These are phyloP conservation scores for Pichia thaimueangensis DNA, from an alignment of 805 yeast genomes.

Conservation along the genomic window DNA sequence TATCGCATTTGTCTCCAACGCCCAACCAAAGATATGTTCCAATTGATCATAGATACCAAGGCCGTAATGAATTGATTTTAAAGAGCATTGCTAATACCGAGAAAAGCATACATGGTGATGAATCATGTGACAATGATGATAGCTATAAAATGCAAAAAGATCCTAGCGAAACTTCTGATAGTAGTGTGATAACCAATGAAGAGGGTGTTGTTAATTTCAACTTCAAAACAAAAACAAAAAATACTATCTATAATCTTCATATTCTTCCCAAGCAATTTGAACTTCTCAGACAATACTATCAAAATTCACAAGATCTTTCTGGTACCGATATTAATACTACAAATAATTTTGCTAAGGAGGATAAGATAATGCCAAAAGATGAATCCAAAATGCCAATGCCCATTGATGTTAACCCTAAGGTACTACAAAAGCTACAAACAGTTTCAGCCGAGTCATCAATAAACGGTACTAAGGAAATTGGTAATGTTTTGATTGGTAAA, in stretches of 20 bases:
- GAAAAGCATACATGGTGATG: not conserved
- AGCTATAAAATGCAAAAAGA: not conserved
- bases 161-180: too few relatives aligned
- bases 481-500: not conserved
- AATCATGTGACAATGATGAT: not conserved
- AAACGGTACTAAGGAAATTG: not conserved
- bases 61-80: slow-evolving; percentile 20
- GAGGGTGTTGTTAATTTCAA: not conserved
- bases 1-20: slow-evolving; percentile 20
- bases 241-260: slow-evolving; percentile 9
- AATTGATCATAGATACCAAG: slow-evolving; percentile 27
- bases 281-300: slow-evolving; percentile 9
- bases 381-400: slow-evolving; percentile 11
- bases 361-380: not conserved
- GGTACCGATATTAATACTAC: slow-evolving; percentile 4
- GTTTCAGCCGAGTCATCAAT: not conserved
- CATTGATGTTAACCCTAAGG: slow-evolving; percentile 8
- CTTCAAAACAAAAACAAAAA: slow-evolving; percentile 8
- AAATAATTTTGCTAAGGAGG: not conserved
- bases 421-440: slow-evolving; percentile 3
- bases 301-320: too few relatives aligned
- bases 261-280: slow-evolving; percentile 13
- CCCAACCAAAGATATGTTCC: slow-evolving; percentile 29
- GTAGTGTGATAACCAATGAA: not conserved
- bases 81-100: not conserved